These are phyloP conservation scores for Pythium folliculosum DNA, from an alignment of 352 stramenopile species.

Conservation along the genomic window DNA sequence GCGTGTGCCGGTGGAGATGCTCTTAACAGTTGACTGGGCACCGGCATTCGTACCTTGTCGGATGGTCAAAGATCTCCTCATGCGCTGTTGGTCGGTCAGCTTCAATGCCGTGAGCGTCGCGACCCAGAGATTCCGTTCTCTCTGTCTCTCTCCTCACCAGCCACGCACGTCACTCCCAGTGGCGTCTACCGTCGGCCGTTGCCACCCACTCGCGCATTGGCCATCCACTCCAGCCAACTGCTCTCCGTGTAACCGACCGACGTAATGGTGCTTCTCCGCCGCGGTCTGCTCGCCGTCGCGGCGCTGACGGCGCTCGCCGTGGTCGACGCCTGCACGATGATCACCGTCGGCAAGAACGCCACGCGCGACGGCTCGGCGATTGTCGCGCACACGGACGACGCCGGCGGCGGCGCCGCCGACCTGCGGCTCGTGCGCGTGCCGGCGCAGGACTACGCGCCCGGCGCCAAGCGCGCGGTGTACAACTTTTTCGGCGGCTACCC, in stretches of 20 bases:
- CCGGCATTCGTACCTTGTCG: constrained; percentile 6
- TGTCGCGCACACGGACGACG: constrained; percentile 72
- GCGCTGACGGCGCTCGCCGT: constrained; percentile 15
- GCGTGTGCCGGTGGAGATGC: no score
- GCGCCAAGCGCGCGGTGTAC: constrained; percentile 42
- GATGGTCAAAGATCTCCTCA: neutral
- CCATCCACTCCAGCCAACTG: neutral
- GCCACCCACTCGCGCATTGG: neutral
- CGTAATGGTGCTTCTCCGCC: neutral
- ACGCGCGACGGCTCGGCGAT: constrained; percentile 69
- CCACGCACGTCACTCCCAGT: constrained; percentile 2
- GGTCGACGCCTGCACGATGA: constrained; percentile 72
- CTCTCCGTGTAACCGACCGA: constrained; percentile 2
- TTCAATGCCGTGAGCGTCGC: constrained; percentile 12
- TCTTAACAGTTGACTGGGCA: no score
- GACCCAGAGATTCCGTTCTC: neutral
- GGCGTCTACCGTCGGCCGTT: neutral
- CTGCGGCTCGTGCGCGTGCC: constrained; percentile 83
- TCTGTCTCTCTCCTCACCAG: neutral
- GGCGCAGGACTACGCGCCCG: constrained; percentile 45
- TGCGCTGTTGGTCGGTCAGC: neutral
- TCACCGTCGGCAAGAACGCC: constrained; percentile 63
- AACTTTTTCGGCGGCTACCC: constrained; percentile 54
- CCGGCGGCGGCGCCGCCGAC: constrained; percentile 64
- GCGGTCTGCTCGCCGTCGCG: constrained; percentile 7